A percentile compares a stretch with the other conserved stretches of the same genome.
Evolutionary conservation across 2,329 filamentous ascomycete species (phyloP).

Genomic region (Fusarium xyrophilum): DNA sequence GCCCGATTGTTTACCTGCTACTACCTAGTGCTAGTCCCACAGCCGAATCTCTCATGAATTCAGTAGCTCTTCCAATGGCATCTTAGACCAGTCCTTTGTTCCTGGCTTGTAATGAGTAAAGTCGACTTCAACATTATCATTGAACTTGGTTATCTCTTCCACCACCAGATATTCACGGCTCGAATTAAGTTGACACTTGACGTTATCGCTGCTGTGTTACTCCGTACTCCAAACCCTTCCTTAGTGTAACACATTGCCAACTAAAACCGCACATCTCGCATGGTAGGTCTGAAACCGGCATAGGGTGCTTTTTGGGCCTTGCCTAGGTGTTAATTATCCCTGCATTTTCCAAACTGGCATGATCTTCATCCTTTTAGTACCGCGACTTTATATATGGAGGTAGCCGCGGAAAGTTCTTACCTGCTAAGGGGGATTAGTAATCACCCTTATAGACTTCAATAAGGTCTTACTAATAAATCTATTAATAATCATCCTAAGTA

Average conservation of each 20-base stretch:
- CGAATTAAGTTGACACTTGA: background rate
- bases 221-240: background rate
- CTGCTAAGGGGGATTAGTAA: no score
- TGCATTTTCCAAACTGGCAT: background rate
- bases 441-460: no score
- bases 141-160: background rate
- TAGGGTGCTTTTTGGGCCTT: background rate
- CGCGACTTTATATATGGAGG: background rate
- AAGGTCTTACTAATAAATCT: no score
- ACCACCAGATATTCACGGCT: background rate
- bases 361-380: background rate
- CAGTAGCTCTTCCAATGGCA: background rate
- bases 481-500: no score
- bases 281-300: background rate
- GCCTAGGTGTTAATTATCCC: background rate
- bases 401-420: no score
- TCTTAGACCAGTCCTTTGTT: background rate
- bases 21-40: background rate
- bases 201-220: background rate
- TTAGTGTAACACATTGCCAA: background rate
- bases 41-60: background rate
- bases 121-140: background rate
- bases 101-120: background rate
- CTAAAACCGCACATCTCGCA: background rate
- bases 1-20: background rate